Conservation (phyloP, 331 rosid species). For the Telfairia occidentalis region DNA sequence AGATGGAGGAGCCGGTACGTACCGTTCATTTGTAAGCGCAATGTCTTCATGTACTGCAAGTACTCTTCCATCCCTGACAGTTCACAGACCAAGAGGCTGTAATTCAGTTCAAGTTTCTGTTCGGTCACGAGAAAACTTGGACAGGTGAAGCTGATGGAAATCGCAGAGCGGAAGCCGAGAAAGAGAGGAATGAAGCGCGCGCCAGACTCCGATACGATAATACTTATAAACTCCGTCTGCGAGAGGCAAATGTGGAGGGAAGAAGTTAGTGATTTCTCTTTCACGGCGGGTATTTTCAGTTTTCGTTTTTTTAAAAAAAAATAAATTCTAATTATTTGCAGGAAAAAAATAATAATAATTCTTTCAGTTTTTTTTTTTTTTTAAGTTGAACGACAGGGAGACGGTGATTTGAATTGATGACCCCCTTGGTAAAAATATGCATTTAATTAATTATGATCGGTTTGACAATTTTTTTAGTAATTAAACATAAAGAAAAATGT, state of each 20-base stretch:
- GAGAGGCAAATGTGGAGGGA: not conserved
- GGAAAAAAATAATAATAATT: no score
- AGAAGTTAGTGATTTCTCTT: no score
- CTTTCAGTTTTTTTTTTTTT: no score
- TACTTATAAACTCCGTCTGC: not conserved
- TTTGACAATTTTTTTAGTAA: no score
- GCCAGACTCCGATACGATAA: not conserved
- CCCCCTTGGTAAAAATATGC: no score
- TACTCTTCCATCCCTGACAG: constrained; percentile 60
- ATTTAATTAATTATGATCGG: no score
- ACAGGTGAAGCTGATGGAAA: not conserved
- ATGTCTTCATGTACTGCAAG: constrained; percentile 62
- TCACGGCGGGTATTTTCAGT: no score
- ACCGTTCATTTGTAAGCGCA: constrained; percentile 90
- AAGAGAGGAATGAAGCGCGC: not conserved
- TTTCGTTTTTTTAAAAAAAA: no score
- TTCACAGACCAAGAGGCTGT: not conserved
- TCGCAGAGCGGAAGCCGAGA: not conserved
- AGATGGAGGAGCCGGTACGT: constrained; percentile 22
- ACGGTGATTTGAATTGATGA: no score
- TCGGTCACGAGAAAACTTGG: not conserved
- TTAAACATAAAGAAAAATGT: no score
- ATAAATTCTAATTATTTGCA: no score
- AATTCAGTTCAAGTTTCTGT: not conserved
- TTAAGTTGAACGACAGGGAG: no score